Conservation (phyloP, 441 rosid species). For the Monsonia emarginata region DNA sequence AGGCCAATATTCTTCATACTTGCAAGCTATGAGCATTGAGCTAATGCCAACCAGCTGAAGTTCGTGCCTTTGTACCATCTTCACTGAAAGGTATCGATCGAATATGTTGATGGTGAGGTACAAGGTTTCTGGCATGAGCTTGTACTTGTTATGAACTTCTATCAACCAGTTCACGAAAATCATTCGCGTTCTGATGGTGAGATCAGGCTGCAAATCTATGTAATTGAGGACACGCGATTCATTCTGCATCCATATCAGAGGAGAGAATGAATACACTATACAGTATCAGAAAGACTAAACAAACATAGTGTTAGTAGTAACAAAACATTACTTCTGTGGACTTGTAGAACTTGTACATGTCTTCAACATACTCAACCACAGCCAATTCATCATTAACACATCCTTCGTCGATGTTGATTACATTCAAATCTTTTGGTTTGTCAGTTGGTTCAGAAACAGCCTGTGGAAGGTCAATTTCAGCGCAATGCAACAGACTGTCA, state of each 20-base stretch:
- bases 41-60: slow-evolving; percentile 50
- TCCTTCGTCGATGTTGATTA: slow-evolving; percentile 38
- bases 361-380: slow-evolving; percentile 53
- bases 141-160: slow-evolving; percentile 50
- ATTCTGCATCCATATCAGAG: too few species aligned
- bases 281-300: not conserved
- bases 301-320: not conserved
- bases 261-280: too few species aligned
- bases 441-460: slow-evolving; percentile 29
- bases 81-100: slow-evolving; percentile 43
- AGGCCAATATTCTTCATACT: slow-evolving; percentile 62
- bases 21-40: slow-evolving; percentile 54
- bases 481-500: too few species aligned
- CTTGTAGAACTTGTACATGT: slow-evolving; percentile 48
- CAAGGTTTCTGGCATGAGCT: slow-evolving; percentile 52
- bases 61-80: slow-evolving; percentile 37
- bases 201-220: slow-evolving; percentile 37
- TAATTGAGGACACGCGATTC: slow-evolving; percentile 36
- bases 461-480: too few species aligned
- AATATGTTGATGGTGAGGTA: slow-evolving; percentile 46
- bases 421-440: slow-evolving; percentile 21
- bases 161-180: slow-evolving; percentile 55
- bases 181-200: slow-evolving; percentile 50
- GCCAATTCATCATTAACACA: slow-evolving; percentile 41
- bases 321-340: slow-evolving; percentile 38